Conservation (phyloP, 2,329 filamentous ascomycete genomes). For the Neofusicoccum laricinum region DNA sequence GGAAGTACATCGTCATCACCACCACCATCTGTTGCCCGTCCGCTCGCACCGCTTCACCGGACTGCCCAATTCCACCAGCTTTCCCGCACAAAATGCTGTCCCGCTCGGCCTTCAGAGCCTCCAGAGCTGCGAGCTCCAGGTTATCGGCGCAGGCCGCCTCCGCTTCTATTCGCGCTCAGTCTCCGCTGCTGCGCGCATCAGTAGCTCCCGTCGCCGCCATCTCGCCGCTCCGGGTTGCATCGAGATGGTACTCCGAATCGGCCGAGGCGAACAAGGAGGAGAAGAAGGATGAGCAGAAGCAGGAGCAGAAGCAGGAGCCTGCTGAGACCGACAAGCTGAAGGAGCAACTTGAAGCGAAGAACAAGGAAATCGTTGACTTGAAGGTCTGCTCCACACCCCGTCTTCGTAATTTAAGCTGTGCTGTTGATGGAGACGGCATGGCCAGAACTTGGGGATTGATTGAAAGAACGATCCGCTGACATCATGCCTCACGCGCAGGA, state of each 20-base stretch:
- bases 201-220: constrained; percentile 22
- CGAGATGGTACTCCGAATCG: constrained; percentile 46
- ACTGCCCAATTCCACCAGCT: not conserved
- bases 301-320: constrained; percentile 48
- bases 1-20: constrained; percentile 5
- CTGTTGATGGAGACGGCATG: not conserved
- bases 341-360: constrained; percentile 69
- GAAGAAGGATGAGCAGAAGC: constrained; percentile 39
- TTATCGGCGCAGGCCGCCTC: constrained; percentile 36
- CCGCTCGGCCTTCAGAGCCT: constrained; percentile 50
- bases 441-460: not conserved
- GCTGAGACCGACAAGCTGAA: constrained; percentile 41
- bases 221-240: constrained; percentile 23
- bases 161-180: constrained; percentile 33
- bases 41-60: not conserved
- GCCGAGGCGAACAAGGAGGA: constrained; percentile 42
- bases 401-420: not conserved
- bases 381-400: constrained; percentile 63
- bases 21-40: not conserved
- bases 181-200: constrained; percentile 25
- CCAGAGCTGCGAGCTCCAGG: constrained; percentile 28
- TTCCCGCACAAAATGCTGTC: constrained; percentile 44
- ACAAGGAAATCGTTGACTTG: constrained; percentile 72
- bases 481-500: constrained; percentile 57
- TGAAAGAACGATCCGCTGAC: not conserved